These are phyloP conservation scores for Raddia distichophylla DNA, from an alignment of 176 grass and related monocot genomes.

Conservation along the genomic window DNA sequence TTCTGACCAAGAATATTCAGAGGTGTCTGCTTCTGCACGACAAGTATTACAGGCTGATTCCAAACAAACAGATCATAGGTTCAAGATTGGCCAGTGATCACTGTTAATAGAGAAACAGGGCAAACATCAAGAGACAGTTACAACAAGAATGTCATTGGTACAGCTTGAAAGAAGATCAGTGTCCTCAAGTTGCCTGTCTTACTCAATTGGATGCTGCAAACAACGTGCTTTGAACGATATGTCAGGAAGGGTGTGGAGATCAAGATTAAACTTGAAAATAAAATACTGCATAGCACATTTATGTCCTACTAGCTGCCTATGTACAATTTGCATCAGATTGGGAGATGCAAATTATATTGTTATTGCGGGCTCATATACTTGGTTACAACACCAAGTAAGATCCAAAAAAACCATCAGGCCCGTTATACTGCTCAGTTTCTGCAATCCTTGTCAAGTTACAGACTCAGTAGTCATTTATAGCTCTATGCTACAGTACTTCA, in stretches of 20 bases:
- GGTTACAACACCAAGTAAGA: neutral
- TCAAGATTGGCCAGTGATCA: slow-evolving; percentile 3
- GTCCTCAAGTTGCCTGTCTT: slow-evolving; percentile 34
- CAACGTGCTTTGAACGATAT: slow-evolving; percentile 31
- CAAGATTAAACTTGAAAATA: slow-evolving; percentile 26
- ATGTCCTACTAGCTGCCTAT: neutral
- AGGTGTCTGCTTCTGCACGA: slow-evolving; percentile 21
- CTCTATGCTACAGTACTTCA: neutral
- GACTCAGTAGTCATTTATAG: neutral
- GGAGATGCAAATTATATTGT: neutral
- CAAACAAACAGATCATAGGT: slow-evolving; percentile 25
- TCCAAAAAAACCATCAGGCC: neutral
- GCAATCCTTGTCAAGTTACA: neutral
- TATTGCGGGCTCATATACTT: neutral
- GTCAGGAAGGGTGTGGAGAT: neutral
- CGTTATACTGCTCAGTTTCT: neutral
- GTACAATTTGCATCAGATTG: neutral
- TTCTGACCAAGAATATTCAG: neutral
- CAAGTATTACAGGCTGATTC: slow-evolving; percentile 31
- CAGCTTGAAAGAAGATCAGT: slow-evolving; percentile 7
- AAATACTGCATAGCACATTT: neutral
- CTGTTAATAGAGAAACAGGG: slow-evolving; percentile 21
- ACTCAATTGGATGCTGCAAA: slow-evolving; percentile 18
- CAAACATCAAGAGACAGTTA: slow-evolving; percentile 22
- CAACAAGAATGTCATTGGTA: slow-evolving; percentile 23